Conservation (phyloP, 2,329 filamentous ascomycete genomes). For the Conoideocrella luteorostrata region DNA sequence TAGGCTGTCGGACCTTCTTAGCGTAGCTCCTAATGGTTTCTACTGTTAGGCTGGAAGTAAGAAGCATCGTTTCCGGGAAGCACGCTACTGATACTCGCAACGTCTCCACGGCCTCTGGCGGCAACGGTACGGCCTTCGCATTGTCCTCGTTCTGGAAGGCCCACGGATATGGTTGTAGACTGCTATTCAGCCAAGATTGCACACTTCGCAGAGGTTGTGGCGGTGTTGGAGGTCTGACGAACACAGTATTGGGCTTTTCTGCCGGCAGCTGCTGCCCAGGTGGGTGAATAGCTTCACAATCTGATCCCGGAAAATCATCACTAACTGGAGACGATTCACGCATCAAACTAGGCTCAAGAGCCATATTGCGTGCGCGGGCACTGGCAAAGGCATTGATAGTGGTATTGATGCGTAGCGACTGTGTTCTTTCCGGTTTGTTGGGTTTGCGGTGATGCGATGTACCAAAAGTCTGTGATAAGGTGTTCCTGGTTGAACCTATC, state of each 20-base stretch:
- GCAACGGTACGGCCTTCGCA: constrained; percentile 39
- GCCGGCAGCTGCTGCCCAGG: constrained; percentile 5
- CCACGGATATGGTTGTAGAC: constrained; percentile 21
- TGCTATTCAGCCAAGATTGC: constrained; percentile 29
- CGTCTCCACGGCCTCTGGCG: constrained; percentile 47
- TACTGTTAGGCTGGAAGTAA: constrained; percentile 47
- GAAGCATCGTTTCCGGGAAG: constrained; percentile 54
- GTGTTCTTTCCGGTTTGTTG: not conserved
- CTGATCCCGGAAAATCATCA: constrained; percentile 4
- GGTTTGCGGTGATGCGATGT: not conserved
- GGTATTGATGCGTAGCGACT: not conserved
- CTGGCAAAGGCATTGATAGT: not conserved
- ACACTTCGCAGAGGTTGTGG: constrained; percentile 28
- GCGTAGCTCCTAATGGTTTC: constrained; percentile 53
- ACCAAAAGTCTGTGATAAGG: not conserved
- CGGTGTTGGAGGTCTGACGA: constrained; percentile 26
- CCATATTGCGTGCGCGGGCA: not conserved
- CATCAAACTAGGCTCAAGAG: not conserved
- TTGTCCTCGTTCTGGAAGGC: constrained; percentile 27
- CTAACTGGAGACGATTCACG: constrained; percentile 9
- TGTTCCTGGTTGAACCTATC: not conserved
- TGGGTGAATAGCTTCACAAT: constrained; percentile 10
- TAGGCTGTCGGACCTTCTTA: constrained; percentile 42
- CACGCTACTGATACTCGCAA: constrained; percentile 47
- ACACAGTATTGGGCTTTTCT: constrained; percentile 17